Percentiles rank a stretch among this genome's conserved stretches.
phyloP scores from a whole-genome alignment of 129 eudicot genomes.

The Flaveria brownii region DNA sequence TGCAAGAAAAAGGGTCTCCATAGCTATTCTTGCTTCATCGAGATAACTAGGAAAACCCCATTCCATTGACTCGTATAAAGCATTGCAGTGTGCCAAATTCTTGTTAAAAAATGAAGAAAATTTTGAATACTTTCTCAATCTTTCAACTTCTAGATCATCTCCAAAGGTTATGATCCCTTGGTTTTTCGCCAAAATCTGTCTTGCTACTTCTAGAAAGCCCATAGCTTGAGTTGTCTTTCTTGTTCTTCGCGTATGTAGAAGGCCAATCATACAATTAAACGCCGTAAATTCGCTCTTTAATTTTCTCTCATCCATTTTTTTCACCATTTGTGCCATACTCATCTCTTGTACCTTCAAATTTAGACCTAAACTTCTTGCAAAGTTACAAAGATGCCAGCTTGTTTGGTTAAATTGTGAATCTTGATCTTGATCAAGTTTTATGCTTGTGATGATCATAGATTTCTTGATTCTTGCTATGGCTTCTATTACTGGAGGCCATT shows the following conservation, averaged over 20 bases:
- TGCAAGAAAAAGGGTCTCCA: slow-evolving; percentile 60
- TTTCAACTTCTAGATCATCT: slow-evolving; percentile 47
- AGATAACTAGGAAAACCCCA: slow-evolving; percentile 48
- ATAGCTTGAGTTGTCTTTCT: slow-evolving; percentile 30
- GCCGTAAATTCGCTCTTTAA: slow-evolving; percentile 44
- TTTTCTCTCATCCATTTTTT: not conserved
- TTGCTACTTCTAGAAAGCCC: slow-evolving; percentile 45
- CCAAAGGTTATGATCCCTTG: slow-evolving; percentile 55
- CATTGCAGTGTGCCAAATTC: slow-evolving; percentile 44
- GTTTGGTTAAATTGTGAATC: slow-evolving; percentile 38
- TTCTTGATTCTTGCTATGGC: slow-evolving; percentile 40
- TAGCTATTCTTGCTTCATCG: slow-evolving; percentile 62
- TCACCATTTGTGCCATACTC: slow-evolving; percentile 29
- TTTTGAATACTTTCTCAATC: not conserved
- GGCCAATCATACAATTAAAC: slow-evolving; percentile 58
- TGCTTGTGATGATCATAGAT: slow-evolving; percentile 46
- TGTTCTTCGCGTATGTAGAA: slow-evolving; percentile 61
- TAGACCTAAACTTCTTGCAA: slow-evolving; percentile 45
- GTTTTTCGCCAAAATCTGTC: slow-evolving; percentile 26
- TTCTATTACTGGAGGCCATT: slow-evolving; percentile 65
- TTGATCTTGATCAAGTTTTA: slow-evolving; percentile 42
- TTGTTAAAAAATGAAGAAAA: slow-evolving; percentile 41
- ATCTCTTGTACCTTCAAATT: slow-evolving; percentile 45
- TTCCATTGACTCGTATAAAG: slow-evolving; percentile 59
- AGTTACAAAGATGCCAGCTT: slow-evolving; percentile 41